phyloP scores from a whole-genome alignment of 306 rosid genomes.

The Hippophae gyantsensis region DNA sequence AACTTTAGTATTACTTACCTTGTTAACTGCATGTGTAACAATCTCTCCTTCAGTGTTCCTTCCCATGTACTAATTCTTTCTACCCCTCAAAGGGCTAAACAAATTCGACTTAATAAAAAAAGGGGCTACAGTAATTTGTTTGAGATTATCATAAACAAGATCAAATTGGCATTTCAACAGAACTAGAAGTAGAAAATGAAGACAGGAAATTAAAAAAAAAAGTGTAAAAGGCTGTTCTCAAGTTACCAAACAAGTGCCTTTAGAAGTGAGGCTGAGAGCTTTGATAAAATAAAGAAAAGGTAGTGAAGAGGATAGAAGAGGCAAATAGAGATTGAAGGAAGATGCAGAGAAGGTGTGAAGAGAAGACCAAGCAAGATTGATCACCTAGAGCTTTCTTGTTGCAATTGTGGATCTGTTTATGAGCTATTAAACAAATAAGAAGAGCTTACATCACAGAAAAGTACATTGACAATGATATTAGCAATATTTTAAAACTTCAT shows the following conservation, averaged over 20 bases:
- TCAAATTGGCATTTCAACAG: not conserved
- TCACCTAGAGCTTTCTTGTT: constrained; percentile 18
- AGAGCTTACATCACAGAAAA: constrained; percentile 20
- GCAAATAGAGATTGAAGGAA: constrained; percentile 3
- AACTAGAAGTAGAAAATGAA: constrained; percentile 10
- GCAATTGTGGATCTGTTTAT: constrained; percentile 22
- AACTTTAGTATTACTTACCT: constrained; percentile 32
- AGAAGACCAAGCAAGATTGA: constrained; percentile 23
- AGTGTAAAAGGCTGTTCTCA: not conserved
- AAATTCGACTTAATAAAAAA: constrained; percentile 8
- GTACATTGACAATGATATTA: constrained; percentile 21
- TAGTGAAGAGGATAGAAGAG: not conserved
- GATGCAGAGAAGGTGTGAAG: constrained; percentile 12
- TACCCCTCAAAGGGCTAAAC: constrained; percentile 22
- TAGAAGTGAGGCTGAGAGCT: constrained; percentile 7
- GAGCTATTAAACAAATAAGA: constrained; percentile 16
- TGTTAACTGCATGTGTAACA: constrained; percentile 35
- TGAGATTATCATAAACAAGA: too few relatives aligned
- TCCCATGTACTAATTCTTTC: constrained; percentile 37
- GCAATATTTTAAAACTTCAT: constrained; percentile 7
- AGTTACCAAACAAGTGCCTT: constrained; percentile 1
- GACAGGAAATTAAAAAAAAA: not conserved
- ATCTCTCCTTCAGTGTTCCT: constrained; percentile 46
- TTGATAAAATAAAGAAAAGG: constrained; percentile 11
- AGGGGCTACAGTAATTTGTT: not conserved